Evolutionary conservation across 2,329 filamentous ascomycete genomes (phyloP), one percentile per base, ranked within the genome.

Genomic region (Chaetomiaceae sp.): DNA sequence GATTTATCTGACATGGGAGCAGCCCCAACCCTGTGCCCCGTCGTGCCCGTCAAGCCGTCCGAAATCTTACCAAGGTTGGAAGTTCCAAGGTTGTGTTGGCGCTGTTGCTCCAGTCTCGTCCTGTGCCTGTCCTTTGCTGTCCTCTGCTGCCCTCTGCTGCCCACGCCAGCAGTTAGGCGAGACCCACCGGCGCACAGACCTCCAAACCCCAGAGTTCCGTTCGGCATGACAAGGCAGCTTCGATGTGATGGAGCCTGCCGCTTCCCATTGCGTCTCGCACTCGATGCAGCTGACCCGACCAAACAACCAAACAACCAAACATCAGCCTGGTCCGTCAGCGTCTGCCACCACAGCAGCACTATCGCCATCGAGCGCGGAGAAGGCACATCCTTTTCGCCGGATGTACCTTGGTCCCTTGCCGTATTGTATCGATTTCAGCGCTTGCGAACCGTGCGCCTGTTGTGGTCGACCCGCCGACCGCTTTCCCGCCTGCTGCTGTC

Each of bases 171-270:
- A n/a, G 11, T 6, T 21, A 21, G 27, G 44, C n/a, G 25, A 40
- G 45, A 40, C 29, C 50, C 37, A 45, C 30, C 18, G 3, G 21
- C 25, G 56, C 56, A 56, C 56, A 43, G 56, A 25, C 56, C 38
- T 10, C 27, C 9, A 36, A 29, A 38, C 51, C 51, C 53, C 51
- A 40, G 47, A 42, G 38, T 16, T 38, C 29, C 21, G 20, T 30
- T 40, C 23, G 41, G 27, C 33, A 36, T 27, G 38, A 21, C 48
- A 46, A 57, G 58, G 54, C 59, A 57, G 59, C 55, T 55, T 59
- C 58, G 42, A 55, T 30, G 23, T 27, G 30, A 33, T 23, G 36
- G 36, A 23, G 36, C 11, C 46, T 32, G 33, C 48, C 30, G 23
- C 29, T 55, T 38, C 44, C 25, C 20, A 33, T 54, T 51, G 27